These are phyloP conservation scores for Colletotrichum agaves DNA, from an alignment of 2,329 filamentous ascomycete genomes.

Conservation along the genomic window DNA sequence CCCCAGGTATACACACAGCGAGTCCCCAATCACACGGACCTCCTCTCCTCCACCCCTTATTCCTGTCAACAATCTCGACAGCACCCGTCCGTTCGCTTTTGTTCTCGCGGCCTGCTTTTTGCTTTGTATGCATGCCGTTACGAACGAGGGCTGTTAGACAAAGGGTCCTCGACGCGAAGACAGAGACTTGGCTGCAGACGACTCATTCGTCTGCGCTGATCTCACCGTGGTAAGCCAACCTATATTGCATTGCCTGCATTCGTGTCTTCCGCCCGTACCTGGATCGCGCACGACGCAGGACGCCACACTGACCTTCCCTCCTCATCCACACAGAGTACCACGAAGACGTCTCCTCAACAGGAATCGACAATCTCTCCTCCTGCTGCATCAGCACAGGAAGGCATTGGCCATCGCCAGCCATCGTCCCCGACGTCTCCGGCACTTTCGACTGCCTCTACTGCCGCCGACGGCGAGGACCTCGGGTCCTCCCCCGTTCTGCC, in stretches of 20 bases:
- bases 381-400: slow-evolving; percentile 72
- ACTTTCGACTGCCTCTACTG: slow-evolving; percentile 71
- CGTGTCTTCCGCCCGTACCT: slow-evolving; percentile 1
- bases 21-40: slow-evolving; percentile 35
- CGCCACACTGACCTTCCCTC: slow-evolving; percentile 35
- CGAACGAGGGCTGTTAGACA: slow-evolving; percentile 30
- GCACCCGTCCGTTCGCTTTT: slow-evolving; percentile 27
- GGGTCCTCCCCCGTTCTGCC: slow-evolving; percentile 69
- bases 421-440: slow-evolving; percentile 64
- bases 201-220: slow-evolving; percentile 71
- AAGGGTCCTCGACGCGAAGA: slow-evolving; percentile 42
- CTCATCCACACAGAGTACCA: slow-evolving; percentile 47
- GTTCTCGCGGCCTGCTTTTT: slow-evolving; percentile 27
- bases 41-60: slow-evolving; percentile 35
- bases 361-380: slow-evolving; percentile 62
- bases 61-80: slow-evolving; percentile 36
- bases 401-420: slow-evolving; percentile 52
- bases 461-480: slow-evolving; percentile 65
- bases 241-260: slow-evolving; percentile 19
- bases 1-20: slow-evolving; percentile 27
- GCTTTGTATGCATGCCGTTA: slow-evolving; percentile 10
- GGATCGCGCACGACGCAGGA: neutral
- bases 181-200: slow-evolving; percentile 70
- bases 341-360: slow-evolving; percentile 67
- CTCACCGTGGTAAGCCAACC: slow-evolving; percentile 60